Percentiles rank a stretch among this genome's conserved stretches.
Conservation (phyloP, 768 basidiomycete genomes). For the Pholiota microspora region DNA sequence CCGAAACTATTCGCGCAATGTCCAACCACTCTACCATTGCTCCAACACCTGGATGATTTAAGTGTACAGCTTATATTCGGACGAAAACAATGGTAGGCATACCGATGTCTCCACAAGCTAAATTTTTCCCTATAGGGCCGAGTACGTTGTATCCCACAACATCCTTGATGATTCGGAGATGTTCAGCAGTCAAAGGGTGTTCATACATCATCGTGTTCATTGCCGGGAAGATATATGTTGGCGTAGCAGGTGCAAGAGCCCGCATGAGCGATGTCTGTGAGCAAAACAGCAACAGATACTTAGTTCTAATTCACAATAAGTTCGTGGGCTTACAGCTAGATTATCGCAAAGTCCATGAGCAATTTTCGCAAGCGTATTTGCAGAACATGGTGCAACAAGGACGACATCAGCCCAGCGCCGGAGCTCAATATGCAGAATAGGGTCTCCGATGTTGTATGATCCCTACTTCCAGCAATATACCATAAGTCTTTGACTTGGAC, state of each 20-base stretch:
- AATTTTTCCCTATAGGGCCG: conserved; percentile 85
- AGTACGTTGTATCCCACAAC: conserved; percentile 77
- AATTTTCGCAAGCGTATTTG: conserved; percentile 93
- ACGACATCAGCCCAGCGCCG: conserved; percentile 94
- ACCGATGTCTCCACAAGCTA: conserved; percentile 95
- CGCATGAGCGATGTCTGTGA: conserved; percentile 75
- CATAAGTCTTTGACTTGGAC: not conserved
- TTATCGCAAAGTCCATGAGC: conserved; percentile 89
- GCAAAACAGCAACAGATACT: not conserved
- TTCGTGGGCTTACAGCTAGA: conserved; percentile 65
- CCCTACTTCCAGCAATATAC: too few species aligned
- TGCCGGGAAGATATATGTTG: conserved; percentile 91
- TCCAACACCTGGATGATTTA: conserved; percentile 85
- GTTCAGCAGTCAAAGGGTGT: conserved; percentile 86
- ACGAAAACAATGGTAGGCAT: conserved; percentile 24
- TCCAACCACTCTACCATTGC: conserved; percentile 98
- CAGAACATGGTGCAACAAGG: conserved; percentile 92
- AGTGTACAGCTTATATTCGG: too few species aligned
- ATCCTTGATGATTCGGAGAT: conserved; percentile 72
- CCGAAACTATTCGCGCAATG: conserved; percentile 72
- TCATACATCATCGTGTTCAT: conserved; percentile 99
- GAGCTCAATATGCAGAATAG: conserved; percentile 95
- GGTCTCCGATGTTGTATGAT: conserved; percentile 78
- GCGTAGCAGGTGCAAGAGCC: conserved; percentile 79
- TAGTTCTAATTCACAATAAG: not conserved